These are phyloP conservation scores for Mimosa pudica DNA, from an alignment of 306 rosid species.

Conservation along the genomic window DNA sequence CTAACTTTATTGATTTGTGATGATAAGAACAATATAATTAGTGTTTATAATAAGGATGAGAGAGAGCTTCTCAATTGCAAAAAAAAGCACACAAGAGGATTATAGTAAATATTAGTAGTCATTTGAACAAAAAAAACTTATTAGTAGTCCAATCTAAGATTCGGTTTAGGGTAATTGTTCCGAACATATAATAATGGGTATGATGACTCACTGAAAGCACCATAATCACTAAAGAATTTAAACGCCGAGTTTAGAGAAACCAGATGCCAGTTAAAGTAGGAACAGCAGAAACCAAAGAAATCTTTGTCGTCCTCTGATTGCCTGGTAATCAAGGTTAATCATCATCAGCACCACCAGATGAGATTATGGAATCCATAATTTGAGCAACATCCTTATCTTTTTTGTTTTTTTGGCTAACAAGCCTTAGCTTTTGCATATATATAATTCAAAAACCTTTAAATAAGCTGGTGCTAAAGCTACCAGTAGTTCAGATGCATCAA, in stretches of 20 bases:
- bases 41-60: no score
- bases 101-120: not conserved
- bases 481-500: conserved; percentile 23
- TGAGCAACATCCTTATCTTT: not conserved
- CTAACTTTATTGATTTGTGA: no score
- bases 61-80: conserved; percentile 16
- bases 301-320: conserved; percentile 15
- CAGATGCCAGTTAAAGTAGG: not conserved
- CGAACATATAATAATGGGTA: not conserved
- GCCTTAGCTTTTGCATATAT: not conserved
- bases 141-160: not conserved
- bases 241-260: no score
- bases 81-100: not conserved
- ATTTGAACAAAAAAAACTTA: no score
- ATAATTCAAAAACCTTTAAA: not conserved
- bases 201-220: conserved; percentile 15
- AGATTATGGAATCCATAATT: conserved; percentile 8
- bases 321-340: conserved; percentile 15
- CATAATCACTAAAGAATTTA: conserved; percentile 6
- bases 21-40: no score
- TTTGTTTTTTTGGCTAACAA: not conserved
- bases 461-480: conserved; percentile 23
- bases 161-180: not conserved
- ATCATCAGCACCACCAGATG: not conserved
- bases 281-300: not conserved